Evolutionary conservation across 2,329 filamentous ascomycete genomes (phyloP), one percentile per base, ranked within the genome.

Genomic region (Fonsecaea monophora): DNA sequence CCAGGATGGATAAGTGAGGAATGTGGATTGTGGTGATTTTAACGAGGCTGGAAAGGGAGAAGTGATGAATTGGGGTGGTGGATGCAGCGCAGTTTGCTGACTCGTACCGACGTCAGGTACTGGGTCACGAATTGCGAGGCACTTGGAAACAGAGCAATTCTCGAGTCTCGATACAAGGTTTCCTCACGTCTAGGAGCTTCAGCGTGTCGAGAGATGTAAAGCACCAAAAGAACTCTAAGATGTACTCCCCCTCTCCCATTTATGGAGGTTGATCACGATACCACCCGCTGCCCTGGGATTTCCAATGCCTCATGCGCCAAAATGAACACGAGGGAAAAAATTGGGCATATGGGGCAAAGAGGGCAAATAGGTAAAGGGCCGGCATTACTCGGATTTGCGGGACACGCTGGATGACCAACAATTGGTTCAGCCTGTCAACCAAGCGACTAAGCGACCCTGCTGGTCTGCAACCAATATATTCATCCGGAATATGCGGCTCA

Each of bases 11-110:
- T 32, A 32, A 10, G 45, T 50, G 18, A 50, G 45, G 45, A 50
- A 30, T 25, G 45, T 50, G 45, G 45, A 12, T 50, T 50, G 18
- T 50, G 18, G 45, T 50, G 45, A 50, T 30, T 50, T 50, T 50
- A 50, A 50, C 45, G 45, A 50, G 45, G 45, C 45, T 50, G 45
- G 45, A 50, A 50, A 50, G 45, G 45, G 45, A 50, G 45, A 50
- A 30, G 45, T 50, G 45, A 50, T 30, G 18, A 50, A 25, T 50
- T 50, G 18, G 18, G 45, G 25, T 18, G 45, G 21, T 30, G 45
- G 45, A 50, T 50, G 45, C 18, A 50, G 18, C 25, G 45, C 18
- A 50, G 18, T 50, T 48, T 50, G 45, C 18, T 50, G 45, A 50
- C 45, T 32, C 30, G 30, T 32, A 32, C 30, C 30, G 30, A 32